These are phyloP conservation scores for Venturia effusa DNA, from an alignment of 2,329 filamentous ascomycete species.

Conservation along the genomic window DNA sequence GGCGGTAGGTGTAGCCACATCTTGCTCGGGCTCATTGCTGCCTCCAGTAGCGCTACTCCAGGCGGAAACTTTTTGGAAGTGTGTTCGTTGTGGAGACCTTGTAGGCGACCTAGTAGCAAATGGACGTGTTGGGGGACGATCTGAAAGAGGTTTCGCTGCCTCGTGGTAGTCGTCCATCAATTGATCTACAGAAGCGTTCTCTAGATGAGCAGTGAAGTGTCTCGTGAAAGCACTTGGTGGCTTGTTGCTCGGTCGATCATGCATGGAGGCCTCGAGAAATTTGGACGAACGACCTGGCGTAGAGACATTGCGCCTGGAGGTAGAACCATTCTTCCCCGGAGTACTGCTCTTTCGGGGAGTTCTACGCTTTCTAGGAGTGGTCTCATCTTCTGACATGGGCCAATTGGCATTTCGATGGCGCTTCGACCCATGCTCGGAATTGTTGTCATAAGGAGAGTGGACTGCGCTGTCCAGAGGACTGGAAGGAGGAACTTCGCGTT, in stretches of 20 bases:
- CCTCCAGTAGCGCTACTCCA: neutral
- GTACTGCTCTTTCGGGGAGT: constrained; percentile 9
- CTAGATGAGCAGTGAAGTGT: constrained; percentile 20
- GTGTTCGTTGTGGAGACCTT: neutral
- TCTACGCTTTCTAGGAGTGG: neutral
- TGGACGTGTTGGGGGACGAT: neutral
- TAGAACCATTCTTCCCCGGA: neutral
- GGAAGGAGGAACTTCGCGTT: neutral
- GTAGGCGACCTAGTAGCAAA: neutral
- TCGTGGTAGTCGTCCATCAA: constrained; percentile 27
- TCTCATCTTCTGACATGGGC: constrained; percentile 11
- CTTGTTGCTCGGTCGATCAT: constrained; percentile 60
- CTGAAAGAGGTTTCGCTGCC: neutral
- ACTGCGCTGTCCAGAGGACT: neutral
- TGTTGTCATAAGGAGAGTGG: neutral
- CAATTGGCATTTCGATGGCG: constrained; percentile 14
- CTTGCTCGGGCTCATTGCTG: neutral
- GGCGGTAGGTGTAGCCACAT: neutral
- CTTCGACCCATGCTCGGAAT: constrained; percentile 10
- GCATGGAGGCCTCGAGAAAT: constrained; percentile 75
- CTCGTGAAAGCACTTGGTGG: constrained; percentile 60
- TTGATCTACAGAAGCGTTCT: constrained; percentile 19
- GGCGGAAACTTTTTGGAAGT: neutral
- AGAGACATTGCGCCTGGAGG: neutral
- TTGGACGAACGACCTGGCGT: constrained; percentile 43